Base-by-base conservation (phyloP, 208 protist species). In the Crithidia fasciculata region DNA sequence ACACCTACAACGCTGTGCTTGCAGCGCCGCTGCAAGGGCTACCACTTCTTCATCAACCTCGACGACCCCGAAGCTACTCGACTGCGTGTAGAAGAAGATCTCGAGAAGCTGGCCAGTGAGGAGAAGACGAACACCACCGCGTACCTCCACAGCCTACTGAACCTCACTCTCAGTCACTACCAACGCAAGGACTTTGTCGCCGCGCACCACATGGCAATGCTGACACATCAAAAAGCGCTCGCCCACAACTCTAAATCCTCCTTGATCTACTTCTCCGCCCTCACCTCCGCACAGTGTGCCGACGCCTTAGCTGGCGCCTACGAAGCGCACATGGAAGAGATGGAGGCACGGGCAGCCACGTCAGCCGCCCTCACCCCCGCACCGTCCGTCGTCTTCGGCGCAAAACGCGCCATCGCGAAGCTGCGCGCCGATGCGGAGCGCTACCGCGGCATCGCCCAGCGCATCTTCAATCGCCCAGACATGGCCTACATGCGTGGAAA, bases 1-100 rank as follows among this genome's bases (percentile, higher is more conserved):
- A 16, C 37, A 0, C 62, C 4, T 9, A 15, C 67, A 10, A 37
- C 60, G 13, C 58, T 82, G 9, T 9, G 15, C 4, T 13, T 65
- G 7, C 28, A 71, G 15, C 60, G 69, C 28, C 82, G 90, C 0
- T 53, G 47, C 39, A 81, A 82, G 53, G 87, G 87, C 64, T 92
- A 87, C 66, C 66, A 81, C 66, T 95, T 95, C 69, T 95, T 92
- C 67, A 59, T 95, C 43, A 95, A 95, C 77, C 75, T 93, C 36
- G 76, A 87, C 36, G 87, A 95, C 72, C 85, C 87, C 2, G 83
- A 76, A n/a, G 90, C 90, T 16, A 95, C 87, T 16, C 81, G 76
- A 16, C 90, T 88, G 45, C 74, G 82, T 59, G 80, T 93, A 2
- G 81, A 91, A 66, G 87, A 93, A 45, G 76, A 89, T 3, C 67